phyloP scores from a whole-genome alignment of 495 filamentous ascomycete genomes.

The Emericellopsis terricola region DNA sequence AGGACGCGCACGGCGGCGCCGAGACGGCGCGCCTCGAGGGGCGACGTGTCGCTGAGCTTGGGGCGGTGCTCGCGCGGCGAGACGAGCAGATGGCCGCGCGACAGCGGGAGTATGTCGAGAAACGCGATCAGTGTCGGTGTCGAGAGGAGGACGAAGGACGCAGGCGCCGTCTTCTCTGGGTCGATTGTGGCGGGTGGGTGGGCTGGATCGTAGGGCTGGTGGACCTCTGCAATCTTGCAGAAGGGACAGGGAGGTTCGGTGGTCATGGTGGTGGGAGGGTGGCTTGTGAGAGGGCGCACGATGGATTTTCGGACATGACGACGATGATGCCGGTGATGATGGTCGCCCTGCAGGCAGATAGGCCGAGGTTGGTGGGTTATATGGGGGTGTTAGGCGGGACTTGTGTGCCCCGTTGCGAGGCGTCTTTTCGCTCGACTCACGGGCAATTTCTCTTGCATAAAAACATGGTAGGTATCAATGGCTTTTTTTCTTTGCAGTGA shows the following conservation, averaged over 20 bases:
- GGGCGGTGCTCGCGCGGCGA: conserved; percentile 51
- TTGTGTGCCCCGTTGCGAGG: too few species aligned
- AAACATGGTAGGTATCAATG: too few species aligned
- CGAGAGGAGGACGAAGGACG: conserved; percentile 53
- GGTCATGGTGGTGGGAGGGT: neutral
- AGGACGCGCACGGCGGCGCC: conserved; percentile 59
- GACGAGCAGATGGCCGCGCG: conserved; percentile 60
- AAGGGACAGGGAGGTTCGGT: conserved; percentile 34
- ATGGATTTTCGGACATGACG: too few species aligned
- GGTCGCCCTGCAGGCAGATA: too few species aligned
- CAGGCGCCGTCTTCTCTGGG: conserved; percentile 17
- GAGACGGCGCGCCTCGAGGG: conserved; percentile 37
- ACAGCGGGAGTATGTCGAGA: conserved; percentile 77
- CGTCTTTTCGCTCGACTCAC: too few species aligned
- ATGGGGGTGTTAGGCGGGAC: too few species aligned
- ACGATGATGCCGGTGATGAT: too few species aligned
- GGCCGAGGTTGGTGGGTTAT: too few species aligned
- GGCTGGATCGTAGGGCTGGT: conserved; percentile 24
- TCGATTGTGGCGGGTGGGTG: conserved; percentile 13
- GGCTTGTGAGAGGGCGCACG: too few species aligned
- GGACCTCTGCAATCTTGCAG: conserved; percentile 38
- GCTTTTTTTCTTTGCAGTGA: too few species aligned
- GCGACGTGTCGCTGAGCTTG: conserved; percentile 47
- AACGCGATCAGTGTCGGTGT: conserved; percentile 62
- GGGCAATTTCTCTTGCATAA: too few species aligned